Conservation (phyloP, 768 basidiomycete genomes). For the Hygrophoropsis aurantiaca region DNA sequence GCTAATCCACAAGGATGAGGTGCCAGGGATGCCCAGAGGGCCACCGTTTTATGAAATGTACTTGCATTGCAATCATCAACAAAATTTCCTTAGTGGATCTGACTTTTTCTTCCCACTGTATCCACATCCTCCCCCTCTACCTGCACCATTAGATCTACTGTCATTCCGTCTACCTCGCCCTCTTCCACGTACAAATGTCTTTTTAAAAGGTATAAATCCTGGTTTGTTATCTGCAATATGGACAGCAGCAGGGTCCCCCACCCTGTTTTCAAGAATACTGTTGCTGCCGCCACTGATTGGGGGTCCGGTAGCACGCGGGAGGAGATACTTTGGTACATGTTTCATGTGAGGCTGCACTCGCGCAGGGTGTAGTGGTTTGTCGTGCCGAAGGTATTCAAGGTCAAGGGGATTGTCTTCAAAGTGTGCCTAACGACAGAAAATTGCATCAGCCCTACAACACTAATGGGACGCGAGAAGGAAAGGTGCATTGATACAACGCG, state of each 20-base stretch:
- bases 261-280: too few relatives aligned
- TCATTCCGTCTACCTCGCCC: constrained; percentile 46
- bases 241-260: too few relatives aligned
- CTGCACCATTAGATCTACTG: too few relatives aligned
- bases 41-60: too few relatives aligned
- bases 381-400: constrained; percentile 88
- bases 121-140: too few relatives aligned
- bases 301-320: constrained; percentile 69
- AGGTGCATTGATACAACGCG: neutral
- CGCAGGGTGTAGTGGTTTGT: constrained; percentile 89
- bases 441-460: constrained; percentile 4
- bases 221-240: constrained; percentile 33
- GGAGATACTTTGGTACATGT: constrained; percentile 89
- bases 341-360: constrained; percentile 94
- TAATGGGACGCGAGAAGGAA: too few relatives aligned
- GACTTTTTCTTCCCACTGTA: constrained; percentile 66
- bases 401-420: constrained; percentile 97
- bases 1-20: too few relatives aligned
- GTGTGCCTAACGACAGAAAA: constrained; percentile 83
- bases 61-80: constrained; percentile 20
- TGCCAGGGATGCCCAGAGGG: too few relatives aligned
- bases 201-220: constrained; percentile 76
- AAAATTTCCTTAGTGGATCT: constrained; percentile 82
- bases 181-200: constrained; percentile 49
- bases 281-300: neutral